These are phyloP conservation scores for Dipodascopsis uninucleata DNA, from an alignment of 805 yeast genomes.

Conservation along the genomic window DNA sequence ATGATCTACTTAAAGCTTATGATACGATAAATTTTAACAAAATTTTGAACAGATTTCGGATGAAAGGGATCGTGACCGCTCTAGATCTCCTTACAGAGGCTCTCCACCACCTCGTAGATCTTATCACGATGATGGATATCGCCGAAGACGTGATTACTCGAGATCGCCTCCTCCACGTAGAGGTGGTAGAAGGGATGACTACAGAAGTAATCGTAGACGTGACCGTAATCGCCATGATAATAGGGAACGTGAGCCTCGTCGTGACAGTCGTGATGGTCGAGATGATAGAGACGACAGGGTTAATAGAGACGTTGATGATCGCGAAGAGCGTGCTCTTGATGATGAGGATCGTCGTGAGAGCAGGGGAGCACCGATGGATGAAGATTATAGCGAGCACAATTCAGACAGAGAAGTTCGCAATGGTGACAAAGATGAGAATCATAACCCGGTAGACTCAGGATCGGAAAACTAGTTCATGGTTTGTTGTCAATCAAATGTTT, in stretches of 20 bases:
- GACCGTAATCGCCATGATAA: slow-evolving; percentile 4
- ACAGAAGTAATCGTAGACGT: slow-evolving; percentile 49
- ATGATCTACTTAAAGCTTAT: neutral
- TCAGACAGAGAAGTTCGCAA: slow-evolving; percentile 4
- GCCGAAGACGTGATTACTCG: slow-evolving; percentile 31
- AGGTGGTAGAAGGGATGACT: slow-evolving; percentile 44
- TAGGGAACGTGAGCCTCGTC: slow-evolving; percentile 13
- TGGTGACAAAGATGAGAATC: too few relatives aligned
- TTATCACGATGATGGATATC: slow-evolving; percentile 30
- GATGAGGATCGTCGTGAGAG: slow-evolving; percentile 5
- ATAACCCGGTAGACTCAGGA: too few relatives aligned
- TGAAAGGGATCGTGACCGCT: slow-evolving; percentile 30
- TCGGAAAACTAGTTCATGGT: too few relatives aligned
- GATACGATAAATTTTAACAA: slow-evolving; percentile 1
- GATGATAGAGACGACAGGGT: slow-evolving; percentile 25
- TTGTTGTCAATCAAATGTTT: too few relatives aligned
- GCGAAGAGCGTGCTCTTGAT: slow-evolving; percentile 19
- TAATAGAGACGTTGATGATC: slow-evolving; percentile 27
- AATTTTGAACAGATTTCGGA: slow-evolving; percentile 23
- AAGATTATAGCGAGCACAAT: slow-evolving; percentile 3
- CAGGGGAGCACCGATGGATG: slow-evolving; percentile 10
- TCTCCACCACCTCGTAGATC: slow-evolving; percentile 21
- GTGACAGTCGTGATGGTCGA: slow-evolving; percentile 24
- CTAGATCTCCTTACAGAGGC: slow-evolving; percentile 22
- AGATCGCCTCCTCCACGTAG: slow-evolving; percentile 45